Conservation (phyloP, 2,329 filamentous ascomycete genomes). For the Aspergillus luchuensis region DNA sequence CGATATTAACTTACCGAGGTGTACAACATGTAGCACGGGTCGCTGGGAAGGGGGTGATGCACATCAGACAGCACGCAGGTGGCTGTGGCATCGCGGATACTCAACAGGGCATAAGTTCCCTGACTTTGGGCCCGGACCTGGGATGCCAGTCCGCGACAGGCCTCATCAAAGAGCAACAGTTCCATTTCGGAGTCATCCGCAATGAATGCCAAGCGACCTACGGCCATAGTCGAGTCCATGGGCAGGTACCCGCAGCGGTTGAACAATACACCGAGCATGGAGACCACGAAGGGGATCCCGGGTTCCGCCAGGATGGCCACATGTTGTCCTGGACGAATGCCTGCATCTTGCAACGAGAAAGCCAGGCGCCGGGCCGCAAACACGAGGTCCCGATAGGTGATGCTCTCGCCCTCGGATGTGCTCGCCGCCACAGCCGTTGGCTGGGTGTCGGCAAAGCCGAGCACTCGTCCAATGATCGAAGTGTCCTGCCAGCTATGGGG, state of each 20-base stretch:
- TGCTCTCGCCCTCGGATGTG: not conserved
- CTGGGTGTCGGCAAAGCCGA: not conserved
- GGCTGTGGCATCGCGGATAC: not conserved
- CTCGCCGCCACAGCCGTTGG: not conserved
- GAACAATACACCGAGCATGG: constrained; percentile 1
- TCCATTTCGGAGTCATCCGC: not conserved
- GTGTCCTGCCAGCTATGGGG: not conserved
- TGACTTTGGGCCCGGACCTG: not conserved
- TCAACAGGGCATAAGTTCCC: not conserved
- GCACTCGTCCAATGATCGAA: not conserved
- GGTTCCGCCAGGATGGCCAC: not conserved
- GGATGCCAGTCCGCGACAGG: not conserved
- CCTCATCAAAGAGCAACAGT: not conserved
- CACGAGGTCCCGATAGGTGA: constrained; percentile 1
- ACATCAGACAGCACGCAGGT: not conserved
- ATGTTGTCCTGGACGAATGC: not conserved
- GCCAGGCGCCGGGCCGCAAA: not conserved
- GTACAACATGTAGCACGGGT: constrained; percentile 5
- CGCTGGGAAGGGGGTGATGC: not conserved
- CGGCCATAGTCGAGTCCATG: constrained; percentile 1
- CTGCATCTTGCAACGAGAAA: not conserved
- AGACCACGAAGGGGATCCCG: not conserved
- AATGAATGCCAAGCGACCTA: not conserved
- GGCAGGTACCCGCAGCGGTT: constrained; percentile 1
- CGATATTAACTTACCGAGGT: constrained; percentile 3